Percentiles rank a stretch among this genome's conserved stretches.
Evolutionary conservation across 2,329 filamentous ascomycete species (phyloP).

Genomic region (Amauroascus niger): DNA sequence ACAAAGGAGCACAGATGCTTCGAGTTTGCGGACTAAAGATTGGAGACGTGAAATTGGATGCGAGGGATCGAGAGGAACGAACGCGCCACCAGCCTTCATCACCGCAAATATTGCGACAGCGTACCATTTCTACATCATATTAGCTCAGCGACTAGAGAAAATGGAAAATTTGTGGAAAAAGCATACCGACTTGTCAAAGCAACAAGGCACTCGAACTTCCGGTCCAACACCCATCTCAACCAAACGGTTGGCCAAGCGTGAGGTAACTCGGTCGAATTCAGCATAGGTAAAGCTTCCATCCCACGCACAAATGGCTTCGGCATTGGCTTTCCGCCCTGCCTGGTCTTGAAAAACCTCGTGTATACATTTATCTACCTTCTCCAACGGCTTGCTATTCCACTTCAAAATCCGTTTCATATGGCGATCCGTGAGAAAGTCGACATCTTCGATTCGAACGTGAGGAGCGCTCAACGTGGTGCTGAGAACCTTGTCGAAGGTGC

Average conservation of each 20-base stretch:
- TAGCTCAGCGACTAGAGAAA: not conserved
- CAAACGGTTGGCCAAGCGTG: slow-evolving; percentile 28
- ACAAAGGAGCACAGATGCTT: slow-evolving; percentile 28
- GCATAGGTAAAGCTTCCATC: slow-evolving; percentile 31
- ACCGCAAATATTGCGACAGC: slow-evolving; percentile 35
- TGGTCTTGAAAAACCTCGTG: slow-evolving; percentile 31
- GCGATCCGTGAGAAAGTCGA: slow-evolving; percentile 47
- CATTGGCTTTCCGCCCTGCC: slow-evolving; percentile 26
- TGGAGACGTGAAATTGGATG: slow-evolving; percentile 33
- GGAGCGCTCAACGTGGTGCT: slow-evolving; percentile 39
- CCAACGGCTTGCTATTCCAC: slow-evolving; percentile 42
- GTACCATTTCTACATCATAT: slow-evolving; percentile 31
- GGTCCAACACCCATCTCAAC: slow-evolving; percentile 32
- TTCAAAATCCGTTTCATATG: slow-evolving; percentile 47
- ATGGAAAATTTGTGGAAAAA: not conserved
- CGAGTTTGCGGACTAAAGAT: slow-evolving; percentile 27
- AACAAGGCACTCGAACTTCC: slow-evolving; percentile 30
- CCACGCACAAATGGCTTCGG: slow-evolving; percentile 20
- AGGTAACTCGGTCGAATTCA: slow-evolving; percentile 32
- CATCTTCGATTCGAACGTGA: slow-evolving; percentile 36
- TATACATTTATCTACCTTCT: slow-evolving; percentile 33
- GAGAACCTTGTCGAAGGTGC: slow-evolving; percentile 47
- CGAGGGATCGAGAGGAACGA: slow-evolving; percentile 34
- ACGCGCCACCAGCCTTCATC: slow-evolving; percentile 36
- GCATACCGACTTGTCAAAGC: slow-evolving; percentile 37